These are phyloP conservation scores for Gentiana straminea DNA, from an alignment of 257 asterid genomes.

Conservation along the genomic window DNA sequence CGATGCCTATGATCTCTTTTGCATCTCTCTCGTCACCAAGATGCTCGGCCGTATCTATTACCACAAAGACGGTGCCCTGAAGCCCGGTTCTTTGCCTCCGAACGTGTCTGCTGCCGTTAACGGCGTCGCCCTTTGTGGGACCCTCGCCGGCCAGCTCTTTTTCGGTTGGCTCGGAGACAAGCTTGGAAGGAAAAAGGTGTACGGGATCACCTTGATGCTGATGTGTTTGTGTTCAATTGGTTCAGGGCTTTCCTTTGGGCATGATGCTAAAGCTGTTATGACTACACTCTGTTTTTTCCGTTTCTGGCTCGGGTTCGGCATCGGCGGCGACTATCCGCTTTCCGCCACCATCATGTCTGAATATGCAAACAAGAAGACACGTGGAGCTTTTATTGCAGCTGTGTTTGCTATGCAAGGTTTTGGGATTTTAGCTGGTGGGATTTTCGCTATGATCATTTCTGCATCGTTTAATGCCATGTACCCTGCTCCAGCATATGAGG, in stretches of 20 bases:
- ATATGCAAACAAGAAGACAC: conserved; percentile 51
- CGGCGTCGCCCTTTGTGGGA: conserved; percentile 55
- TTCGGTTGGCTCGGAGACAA: conserved; percentile 62
- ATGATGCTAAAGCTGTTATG: conserved; percentile 28
- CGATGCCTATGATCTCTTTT: conserved; percentile 56
- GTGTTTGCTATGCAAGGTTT: conserved; percentile 68
- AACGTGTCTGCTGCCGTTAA: conserved; percentile 45
- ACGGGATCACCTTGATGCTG: conserved; percentile 43
- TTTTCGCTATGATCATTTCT: conserved; percentile 33
- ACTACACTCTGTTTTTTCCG: conserved; percentile 51
- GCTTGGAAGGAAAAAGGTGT: conserved; percentile 44
- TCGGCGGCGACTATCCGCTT: conserved; percentile 57
- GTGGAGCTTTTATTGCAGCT: conserved; percentile 54
- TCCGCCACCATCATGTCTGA: conserved; percentile 76
- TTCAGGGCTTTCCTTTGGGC: conserved; percentile 46
- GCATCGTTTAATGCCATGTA: conserved; percentile 22
- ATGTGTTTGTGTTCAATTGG: conserved; percentile 42
- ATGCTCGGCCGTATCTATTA: conserved; percentile 59
- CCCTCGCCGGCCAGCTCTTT: conserved; percentile 51
- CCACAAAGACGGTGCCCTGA: conserved; percentile 30
- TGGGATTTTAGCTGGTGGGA: conserved; percentile 45
- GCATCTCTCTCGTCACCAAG: conserved; percentile 56
- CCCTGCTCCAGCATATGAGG: conserved; percentile 35
- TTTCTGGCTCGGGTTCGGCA: conserved; percentile 61
- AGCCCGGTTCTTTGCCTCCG: conserved; percentile 54